Conservation (phyloP, 139 green algal genomes). For the Mesotaenium endlicherianum region DNA sequence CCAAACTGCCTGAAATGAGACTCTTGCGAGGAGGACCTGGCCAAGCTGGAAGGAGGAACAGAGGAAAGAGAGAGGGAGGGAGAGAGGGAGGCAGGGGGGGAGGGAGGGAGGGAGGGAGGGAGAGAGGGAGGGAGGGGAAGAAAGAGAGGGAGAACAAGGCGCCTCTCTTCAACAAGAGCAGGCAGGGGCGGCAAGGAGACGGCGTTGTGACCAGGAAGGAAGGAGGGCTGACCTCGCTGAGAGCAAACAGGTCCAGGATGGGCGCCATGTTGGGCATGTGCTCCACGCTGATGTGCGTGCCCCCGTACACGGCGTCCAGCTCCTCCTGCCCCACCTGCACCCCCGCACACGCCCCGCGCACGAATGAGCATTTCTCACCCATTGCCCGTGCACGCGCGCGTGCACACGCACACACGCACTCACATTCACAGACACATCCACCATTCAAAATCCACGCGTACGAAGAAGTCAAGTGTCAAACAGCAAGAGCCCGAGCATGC, state of each 20-base stretch:
- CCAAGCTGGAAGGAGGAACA: too few relatives aligned
- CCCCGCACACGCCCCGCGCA: neutral
- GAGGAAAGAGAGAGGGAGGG: too few relatives aligned
- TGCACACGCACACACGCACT: neutral
- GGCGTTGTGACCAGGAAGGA: too few relatives aligned
- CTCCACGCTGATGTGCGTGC: conserved; percentile 1
- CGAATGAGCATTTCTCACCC: neutral
- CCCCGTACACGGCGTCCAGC: conserved; percentile 23
- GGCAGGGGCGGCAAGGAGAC: too few relatives aligned
- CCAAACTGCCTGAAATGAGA: too few relatives aligned
- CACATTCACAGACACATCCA: neutral
- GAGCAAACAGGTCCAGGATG: conserved; percentile 30
- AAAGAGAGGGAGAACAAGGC: neutral
- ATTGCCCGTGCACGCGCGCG: too few relatives aligned
- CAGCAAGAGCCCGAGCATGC: too few relatives aligned
- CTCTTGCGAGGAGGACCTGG: too few relatives aligned
- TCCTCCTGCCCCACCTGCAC: conserved; percentile 12
- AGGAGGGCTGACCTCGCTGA: conserved; percentile 29
- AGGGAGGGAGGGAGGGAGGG: neutral
- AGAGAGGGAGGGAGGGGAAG: neutral
- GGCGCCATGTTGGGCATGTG: conserved; percentile 30
- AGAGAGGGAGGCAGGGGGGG: too few relatives aligned
- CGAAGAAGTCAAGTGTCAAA: too few relatives aligned
- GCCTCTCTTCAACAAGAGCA: neutral
- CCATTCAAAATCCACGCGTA: too few relatives aligned